These are phyloP conservation scores for Pleodorina starrii DNA, from an alignment of 139 green algal species.

Conservation along the genomic window DNA sequence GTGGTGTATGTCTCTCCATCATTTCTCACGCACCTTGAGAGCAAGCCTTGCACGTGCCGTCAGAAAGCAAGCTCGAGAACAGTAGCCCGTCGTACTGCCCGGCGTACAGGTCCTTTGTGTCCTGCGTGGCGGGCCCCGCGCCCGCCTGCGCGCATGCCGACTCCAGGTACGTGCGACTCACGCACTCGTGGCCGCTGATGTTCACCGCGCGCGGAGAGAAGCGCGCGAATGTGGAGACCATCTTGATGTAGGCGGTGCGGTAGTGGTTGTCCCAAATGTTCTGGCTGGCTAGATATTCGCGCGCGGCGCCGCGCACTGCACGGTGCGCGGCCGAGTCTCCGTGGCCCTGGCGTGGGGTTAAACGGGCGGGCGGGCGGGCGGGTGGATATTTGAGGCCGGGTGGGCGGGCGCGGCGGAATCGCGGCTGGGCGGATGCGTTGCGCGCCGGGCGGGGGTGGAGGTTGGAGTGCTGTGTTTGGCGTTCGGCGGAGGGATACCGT, in stretches of 20 bases:
- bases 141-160: background rate
- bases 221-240: slow-evolving; percentile 2
- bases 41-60: background rate
- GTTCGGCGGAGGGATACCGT: no score
- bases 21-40: background rate
- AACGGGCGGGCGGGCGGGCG: no score
- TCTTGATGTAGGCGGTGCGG: slow-evolving; percentile 17
- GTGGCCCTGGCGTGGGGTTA: no score
- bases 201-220: background rate
- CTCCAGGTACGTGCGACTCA: background rate
- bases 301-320: background rate
- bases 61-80: no score
- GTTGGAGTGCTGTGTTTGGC: no score
- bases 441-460: no score
- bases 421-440: no score
- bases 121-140: background rate
- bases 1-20: no score
- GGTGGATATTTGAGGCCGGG: no score
- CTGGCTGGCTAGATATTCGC: background rate
- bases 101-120: background rate
- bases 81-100: background rate
- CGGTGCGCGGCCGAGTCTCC: background rate
- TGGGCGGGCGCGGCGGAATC: no score
- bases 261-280: background rate
- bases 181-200: slow-evolving; percentile 23